phyloP scores from a whole-genome alignment of 495 filamentous ascomycete genomes.

The Aspergillus homomorphus region DNA sequence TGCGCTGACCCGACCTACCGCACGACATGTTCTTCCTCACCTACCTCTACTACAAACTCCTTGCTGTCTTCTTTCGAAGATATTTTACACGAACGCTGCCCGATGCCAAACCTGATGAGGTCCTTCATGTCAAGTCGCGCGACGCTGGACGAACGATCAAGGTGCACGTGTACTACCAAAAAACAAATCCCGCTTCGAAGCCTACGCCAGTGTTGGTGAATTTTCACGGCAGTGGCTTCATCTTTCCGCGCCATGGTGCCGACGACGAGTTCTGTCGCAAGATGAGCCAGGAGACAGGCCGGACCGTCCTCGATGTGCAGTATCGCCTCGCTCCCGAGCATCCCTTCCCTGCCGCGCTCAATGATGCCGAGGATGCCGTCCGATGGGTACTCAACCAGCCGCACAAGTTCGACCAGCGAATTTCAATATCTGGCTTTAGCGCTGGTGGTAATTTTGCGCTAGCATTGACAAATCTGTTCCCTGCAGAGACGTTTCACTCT shows the following conservation, averaged over 20 bases:
- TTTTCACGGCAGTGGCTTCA: constrained; percentile 44
- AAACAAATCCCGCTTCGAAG: constrained; percentile 16
- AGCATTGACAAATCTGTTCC: constrained; percentile 35
- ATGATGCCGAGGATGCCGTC: constrained; percentile 59
- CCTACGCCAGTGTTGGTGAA: constrained; percentile 44
- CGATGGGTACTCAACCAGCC: constrained; percentile 31
- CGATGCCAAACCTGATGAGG: constrained; percentile 31
- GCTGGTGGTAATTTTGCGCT: constrained; percentile 47
- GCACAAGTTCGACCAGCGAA: constrained; percentile 33
- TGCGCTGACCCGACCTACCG: background rate
- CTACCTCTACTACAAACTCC: constrained; percentile 26
- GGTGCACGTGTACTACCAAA: constrained; percentile 39
- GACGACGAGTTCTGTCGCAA: constrained; percentile 43
- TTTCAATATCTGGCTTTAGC: constrained; percentile 47
- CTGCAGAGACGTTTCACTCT: constrained; percentile 37
- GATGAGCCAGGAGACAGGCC: constrained; percentile 33
- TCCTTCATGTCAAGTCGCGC: constrained; percentile 40
- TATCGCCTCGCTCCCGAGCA: constrained; percentile 79
- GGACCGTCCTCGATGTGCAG: constrained; percentile 52
- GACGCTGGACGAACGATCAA: constrained; percentile 42
- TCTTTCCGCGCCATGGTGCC: constrained; percentile 39
- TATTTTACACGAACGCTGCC: constrained; percentile 3
- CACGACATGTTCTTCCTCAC: constrained; percentile 21
- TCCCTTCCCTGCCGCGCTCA: constrained; percentile 70
- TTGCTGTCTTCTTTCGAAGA: constrained; percentile 24